phyloP scores from a whole-genome alignment of 441 rosid genomes.

The Adansonia gregorii region DNA sequence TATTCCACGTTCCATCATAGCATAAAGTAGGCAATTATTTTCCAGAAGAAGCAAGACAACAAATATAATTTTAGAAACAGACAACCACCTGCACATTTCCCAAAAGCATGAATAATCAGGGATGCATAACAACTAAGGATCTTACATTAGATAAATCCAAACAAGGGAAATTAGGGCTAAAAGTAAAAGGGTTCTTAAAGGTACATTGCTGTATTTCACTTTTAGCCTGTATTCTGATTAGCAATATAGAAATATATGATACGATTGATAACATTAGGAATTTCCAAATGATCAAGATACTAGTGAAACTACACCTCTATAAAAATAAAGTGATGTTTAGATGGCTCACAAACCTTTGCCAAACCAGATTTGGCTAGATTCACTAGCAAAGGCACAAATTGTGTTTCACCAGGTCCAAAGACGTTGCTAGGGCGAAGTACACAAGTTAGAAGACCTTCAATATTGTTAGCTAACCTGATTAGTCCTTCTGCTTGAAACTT shows the following conservation, averaged over 20 bases:
- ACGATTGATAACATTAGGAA: neutral
- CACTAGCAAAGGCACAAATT: conserved; percentile 61
- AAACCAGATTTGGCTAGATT: conserved; percentile 75
- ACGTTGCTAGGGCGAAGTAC: conserved; percentile 87
- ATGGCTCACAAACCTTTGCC: conserved; percentile 64
- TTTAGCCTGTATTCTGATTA: neutral
- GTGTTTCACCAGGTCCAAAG: conserved; percentile 84
- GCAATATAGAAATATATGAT: neutral
- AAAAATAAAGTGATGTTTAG: conserved; percentile 15
- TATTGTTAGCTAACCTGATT: conserved; percentile 69
- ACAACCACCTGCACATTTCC: neutral
- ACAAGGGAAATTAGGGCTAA: neutral
- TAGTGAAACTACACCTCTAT: conserved; percentile 10
- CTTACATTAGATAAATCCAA: conserved; percentile 9
- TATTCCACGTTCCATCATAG: conserved; percentile 12
- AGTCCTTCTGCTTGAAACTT: conserved; percentile 94
- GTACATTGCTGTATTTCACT: neutral
- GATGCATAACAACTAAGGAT: conserved; percentile 2
- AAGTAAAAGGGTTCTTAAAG: conserved; percentile 1
- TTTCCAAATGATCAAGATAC: neutral
- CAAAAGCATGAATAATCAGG: conserved; percentile 1
- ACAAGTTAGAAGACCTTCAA: conserved; percentile 85
- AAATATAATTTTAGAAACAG: neutral
- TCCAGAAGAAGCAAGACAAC: conserved; percentile 11
- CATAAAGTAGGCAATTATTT: neutral